Evolutionary conservation across 352 stramenopile species (phyloP).

Genomic region (Pythium chondricola): DNA sequence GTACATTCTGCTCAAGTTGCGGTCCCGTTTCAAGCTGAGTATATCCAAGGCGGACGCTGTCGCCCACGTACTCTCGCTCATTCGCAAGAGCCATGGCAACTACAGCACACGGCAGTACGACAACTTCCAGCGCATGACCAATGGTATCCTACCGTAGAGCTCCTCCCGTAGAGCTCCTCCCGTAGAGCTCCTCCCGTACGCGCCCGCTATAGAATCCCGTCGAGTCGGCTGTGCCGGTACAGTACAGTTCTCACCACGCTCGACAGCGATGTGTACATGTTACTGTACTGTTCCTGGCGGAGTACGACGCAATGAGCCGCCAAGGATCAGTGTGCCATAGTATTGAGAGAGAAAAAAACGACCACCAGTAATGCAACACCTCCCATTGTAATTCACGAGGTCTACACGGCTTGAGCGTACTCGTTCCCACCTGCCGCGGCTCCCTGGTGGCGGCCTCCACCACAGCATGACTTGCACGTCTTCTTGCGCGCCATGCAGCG

Average conservation of each 20-base stretch:
- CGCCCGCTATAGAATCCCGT: no score
- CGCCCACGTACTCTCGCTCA: slow-evolving; percentile 85
- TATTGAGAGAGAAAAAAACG: no score
- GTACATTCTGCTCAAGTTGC: slow-evolving; percentile 83
- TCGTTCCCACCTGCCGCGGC: slow-evolving; percentile 3
- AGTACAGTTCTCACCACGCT: no score
- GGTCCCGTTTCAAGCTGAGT: slow-evolving; percentile 83
- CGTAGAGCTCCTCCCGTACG: no score
- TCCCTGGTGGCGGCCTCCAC: no score
- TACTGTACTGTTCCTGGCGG: slow-evolving; percentile 3
- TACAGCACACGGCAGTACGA: slow-evolving; percentile 92
- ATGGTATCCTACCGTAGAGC: slow-evolving; percentile 86
- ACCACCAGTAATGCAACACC: no score
- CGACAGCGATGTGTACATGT: slow-evolving; percentile 6
- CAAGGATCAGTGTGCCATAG: no score
- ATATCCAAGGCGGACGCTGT: slow-evolving; percentile 88
- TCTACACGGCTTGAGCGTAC: slow-evolving; percentile 12
- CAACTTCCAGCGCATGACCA: slow-evolving; percentile 93
- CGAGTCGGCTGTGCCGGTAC: no score
- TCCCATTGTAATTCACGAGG: no score
- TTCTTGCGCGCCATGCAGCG: slow-evolving; percentile 41
- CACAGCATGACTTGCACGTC: no score
- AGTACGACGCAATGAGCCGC: no score
- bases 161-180: no score
- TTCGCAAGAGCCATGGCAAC: slow-evolving; percentile 90